Conservation (phyloP, 192 early-diverging fungal species). For the Coemansia javaensis region DNA sequence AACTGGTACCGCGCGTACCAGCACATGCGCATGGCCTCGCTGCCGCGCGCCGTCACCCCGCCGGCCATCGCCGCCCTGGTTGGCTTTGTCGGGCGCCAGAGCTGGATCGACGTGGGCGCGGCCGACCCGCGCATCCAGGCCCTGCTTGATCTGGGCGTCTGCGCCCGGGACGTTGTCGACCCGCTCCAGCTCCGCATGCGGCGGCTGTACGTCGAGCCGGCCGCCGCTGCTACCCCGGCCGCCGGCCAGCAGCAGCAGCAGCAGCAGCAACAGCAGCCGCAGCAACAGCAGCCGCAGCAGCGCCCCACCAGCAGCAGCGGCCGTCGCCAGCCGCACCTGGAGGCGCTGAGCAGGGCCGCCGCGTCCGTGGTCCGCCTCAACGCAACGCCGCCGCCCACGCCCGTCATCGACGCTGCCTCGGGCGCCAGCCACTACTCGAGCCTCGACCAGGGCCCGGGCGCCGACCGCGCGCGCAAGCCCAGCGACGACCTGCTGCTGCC, state of each 20-base stretch:
- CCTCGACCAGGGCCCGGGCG: slow-evolving; percentile 2
- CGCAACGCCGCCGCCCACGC: slow-evolving; percentile 18
- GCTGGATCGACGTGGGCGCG: slow-evolving; percentile 29
- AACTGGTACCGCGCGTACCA: slow-evolving; percentile 48
- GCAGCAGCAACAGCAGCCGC: no score
- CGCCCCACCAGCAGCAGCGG: neutral
- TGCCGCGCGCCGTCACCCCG: slow-evolving; percentile 22
- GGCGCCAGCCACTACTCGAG: slow-evolving; percentile 20
- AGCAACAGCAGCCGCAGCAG: no score
- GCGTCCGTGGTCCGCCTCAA: slow-evolving; percentile 7
- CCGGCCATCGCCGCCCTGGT: slow-evolving; percentile 29
- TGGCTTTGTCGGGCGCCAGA: slow-evolving; percentile 34
- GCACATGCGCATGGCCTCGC: slow-evolving; percentile 38
- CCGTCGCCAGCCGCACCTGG: neutral
- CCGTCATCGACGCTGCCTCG: slow-evolving; percentile 1
- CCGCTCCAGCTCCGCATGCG: slow-evolving; percentile 43
- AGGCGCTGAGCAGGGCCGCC: neutral
- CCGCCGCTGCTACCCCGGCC: slow-evolving; percentile 1
- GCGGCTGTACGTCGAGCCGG: slow-evolving; percentile 16
- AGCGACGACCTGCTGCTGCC: slow-evolving; percentile 6
- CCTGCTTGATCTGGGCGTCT: slow-evolving; percentile 28
- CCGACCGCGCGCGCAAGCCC: neutral
- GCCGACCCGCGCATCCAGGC: slow-evolving; percentile 25
- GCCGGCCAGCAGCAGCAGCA: neutral
- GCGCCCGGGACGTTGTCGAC: slow-evolving; percentile 27